Base-by-base conservation (phyloP, 352 stramenopile genomes). In the Peronospora farinosa region DNA sequence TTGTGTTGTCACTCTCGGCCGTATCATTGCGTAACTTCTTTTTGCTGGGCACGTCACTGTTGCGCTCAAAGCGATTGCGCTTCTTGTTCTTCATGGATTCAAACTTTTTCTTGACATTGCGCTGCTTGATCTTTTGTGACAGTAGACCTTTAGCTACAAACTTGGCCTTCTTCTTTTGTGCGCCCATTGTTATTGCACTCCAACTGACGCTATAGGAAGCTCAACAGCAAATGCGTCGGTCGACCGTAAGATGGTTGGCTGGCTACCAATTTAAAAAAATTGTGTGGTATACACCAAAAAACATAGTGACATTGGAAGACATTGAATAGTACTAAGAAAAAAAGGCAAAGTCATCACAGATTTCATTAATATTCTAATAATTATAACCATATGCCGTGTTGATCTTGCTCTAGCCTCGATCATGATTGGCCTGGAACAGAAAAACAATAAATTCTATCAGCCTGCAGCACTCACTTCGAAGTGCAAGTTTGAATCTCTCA, bases 121-220 rank as follows among this genome's bases (percentile, higher is more conserved):
- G 79, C 69, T 90, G 76, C 64, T 87, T 84, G 69, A 92, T 75
- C 72, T 90, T 90, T 50, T 80, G 55, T 49, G 58, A 52, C 48
- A 92, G 47, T 55, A 89, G 59, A 23, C 82, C 82, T 56, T 92
- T 92, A 39, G 78, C 77, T 51, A 92, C 84, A 59, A 92, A 92
- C 66, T 92, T 92, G 47, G 79, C 71, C 63, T 90, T 90, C 78
- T 92, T 92, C 75, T 92, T 92, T 54, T 69, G 60, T 30, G 69
- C 63, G 36, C 74, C 77, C 73, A 83, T 85, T 44, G 32, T 54
- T 37, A n/a, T 37, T 6, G 13, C 31, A 37, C 31, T 3, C 2
- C 10, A 37, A 37, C 2, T 16, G 31, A 37, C 28, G 28, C 28
- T 33, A 8, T 10, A 33, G 5, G 2, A 13, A 13, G 11, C 7